Evolutionary conservation across 1,284 basidiomycete species (phyloP).

Genomic region (Phenoliferia sp.): DNA sequence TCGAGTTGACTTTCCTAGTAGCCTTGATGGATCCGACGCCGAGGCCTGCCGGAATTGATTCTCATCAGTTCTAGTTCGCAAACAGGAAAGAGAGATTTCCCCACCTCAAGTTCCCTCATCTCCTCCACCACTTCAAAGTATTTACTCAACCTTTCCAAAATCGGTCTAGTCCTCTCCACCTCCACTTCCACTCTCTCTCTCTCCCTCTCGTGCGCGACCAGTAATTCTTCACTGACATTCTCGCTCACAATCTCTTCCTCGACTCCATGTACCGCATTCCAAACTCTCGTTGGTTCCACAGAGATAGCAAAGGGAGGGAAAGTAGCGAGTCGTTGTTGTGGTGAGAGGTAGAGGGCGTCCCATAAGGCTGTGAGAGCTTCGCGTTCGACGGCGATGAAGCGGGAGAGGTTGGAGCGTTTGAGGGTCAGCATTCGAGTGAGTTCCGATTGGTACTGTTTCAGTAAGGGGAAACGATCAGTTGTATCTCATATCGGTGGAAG

Average conservation of each 20-base stretch:
- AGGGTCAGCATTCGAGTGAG: slow-evolving; percentile 83
- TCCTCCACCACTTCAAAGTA: slow-evolving; percentile 91
- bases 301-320: slow-evolving; percentile 23
- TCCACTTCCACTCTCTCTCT: slow-evolving; percentile 75
- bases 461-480: background rate
- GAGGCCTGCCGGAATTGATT: slow-evolving; percentile 48
- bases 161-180: slow-evolving; percentile 64
- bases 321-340: slow-evolving; percentile 60
- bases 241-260: slow-evolving; percentile 50
- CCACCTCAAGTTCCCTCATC: slow-evolving; percentile 71
- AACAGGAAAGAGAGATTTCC: slow-evolving; percentile 13
- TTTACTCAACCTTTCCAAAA: slow-evolving; percentile 73
- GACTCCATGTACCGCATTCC: slow-evolving; percentile 14
- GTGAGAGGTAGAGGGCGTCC: slow-evolving; percentile 79
- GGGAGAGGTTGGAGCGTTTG: slow-evolving; percentile 78
- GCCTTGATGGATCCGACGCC: slow-evolving; percentile 68
- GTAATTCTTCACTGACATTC: slow-evolving; percentile 79
- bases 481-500: background rate
- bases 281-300: slow-evolving; percentile 17
- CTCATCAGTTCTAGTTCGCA: background rate
- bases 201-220: slow-evolving; percentile 83
- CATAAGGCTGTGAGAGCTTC: slow-evolving; percentile 75
- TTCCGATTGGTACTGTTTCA: slow-evolving; percentile 70
- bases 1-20: slow-evolving; percentile 70
- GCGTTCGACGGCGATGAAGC: slow-evolving; percentile 77